Conservation (phyloP, 2,329 filamentous ascomycete species). For the Stagonosporopsis tanaceti region DNA sequence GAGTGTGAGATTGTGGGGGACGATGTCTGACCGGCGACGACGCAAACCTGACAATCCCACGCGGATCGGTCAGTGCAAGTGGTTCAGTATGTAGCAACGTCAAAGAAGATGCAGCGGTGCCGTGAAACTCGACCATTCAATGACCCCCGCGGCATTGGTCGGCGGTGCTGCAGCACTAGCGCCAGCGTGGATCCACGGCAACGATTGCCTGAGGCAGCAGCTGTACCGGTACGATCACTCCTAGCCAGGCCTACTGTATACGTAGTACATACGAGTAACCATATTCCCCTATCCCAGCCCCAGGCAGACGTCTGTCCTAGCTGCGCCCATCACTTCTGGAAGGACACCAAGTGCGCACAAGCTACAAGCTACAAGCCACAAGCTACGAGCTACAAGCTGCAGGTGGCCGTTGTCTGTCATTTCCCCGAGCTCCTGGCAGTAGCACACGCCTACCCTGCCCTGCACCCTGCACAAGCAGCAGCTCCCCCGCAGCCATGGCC, state of each 20-base stretch:
- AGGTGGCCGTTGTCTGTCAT: slow-evolving; percentile 34
- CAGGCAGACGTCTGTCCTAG: neutral
- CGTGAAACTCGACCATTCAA: slow-evolving; percentile 3
- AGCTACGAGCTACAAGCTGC: slow-evolving; percentile 27
- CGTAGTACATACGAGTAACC: too few species aligned
- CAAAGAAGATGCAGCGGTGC: neutral
- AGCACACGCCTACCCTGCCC: slow-evolving; percentile 34
- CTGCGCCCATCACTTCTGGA: neutral
- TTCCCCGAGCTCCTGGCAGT: slow-evolving; percentile 34
- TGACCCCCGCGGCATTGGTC: slow-evolving; percentile 17
- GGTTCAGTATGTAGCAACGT: neutral
- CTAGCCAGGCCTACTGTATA: neutral
- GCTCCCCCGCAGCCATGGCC: slow-evolving; percentile 64
- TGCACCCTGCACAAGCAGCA: slow-evolving; percentile 38
- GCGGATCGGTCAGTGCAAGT: neutral
- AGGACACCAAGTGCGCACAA: slow-evolving; percentile 9
- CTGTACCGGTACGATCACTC: slow-evolving; percentile 5
- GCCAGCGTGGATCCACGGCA: slow-evolving; percentile 5
- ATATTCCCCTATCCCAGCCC: neutral
- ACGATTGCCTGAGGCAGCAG: slow-evolving; percentile 5
- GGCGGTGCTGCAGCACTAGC: slow-evolving; percentile 16
- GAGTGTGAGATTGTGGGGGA: neutral
- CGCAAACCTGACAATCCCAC: too few species aligned
- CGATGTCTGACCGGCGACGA: neutral
- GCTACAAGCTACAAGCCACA: slow-evolving; percentile 18